Evolutionary conservation across 306 rosid genomes (phyloP).

Genomic region (Hippophae rhamnoides): DNA sequence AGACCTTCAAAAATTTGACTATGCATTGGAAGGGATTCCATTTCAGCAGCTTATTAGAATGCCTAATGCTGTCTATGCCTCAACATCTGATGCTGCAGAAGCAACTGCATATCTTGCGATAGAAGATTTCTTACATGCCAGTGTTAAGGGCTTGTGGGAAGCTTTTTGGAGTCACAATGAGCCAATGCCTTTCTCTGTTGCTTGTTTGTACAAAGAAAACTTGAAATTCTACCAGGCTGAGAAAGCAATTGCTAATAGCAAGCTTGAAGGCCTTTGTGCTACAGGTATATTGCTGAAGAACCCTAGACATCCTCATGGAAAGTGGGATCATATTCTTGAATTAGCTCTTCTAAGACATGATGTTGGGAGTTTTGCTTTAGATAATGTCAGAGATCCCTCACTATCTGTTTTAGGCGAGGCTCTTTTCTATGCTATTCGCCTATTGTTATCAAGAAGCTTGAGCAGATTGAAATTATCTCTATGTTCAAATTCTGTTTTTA

Average conservation of each 20-base stretch:
- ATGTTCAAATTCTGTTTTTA: constrained; percentile 55
- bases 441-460: constrained; percentile 76
- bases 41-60: constrained; percentile 94
- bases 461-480: constrained; percentile 54
- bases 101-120: constrained; percentile 82
- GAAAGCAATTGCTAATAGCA: constrained; percentile 74
- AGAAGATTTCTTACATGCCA: constrained; percentile 93
- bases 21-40: constrained; percentile 90
- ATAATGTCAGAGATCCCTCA: constrained; percentile 50
- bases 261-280: constrained; percentile 77
- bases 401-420: constrained; percentile 70
- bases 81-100: constrained; percentile 76
- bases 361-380: constrained; percentile 45
- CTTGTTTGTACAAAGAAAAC: constrained; percentile 59
- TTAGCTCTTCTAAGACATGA: constrained; percentile 75
- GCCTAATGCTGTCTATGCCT: constrained; percentile 77
- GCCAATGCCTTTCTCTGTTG: constrained; percentile 86
- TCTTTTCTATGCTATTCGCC: constrained; percentile 70
- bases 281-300: constrained; percentile 72
- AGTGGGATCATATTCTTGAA: constrained; percentile 87
- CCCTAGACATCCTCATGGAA: constrained; percentile 81
- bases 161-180: constrained; percentile 90
- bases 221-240: constrained; percentile 87
- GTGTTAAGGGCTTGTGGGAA: constrained; percentile 92
- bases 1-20: constrained; percentile 93